phyloP scores from a whole-genome alignment of 129 eudicot genomes.

The Saussurea involucrata region DNA sequence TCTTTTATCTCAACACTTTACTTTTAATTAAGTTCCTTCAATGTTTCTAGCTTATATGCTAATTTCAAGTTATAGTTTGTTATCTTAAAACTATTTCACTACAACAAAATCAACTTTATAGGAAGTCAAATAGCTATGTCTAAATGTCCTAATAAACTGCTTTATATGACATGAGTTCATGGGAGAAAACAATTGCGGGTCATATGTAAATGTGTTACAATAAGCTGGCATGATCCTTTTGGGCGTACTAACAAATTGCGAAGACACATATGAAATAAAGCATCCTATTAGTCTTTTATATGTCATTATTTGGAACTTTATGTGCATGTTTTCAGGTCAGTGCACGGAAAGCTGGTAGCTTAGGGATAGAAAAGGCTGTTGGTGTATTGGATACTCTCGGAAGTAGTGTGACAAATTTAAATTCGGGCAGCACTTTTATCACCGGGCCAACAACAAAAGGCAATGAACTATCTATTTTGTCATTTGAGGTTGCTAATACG shows the following conservation, averaged over 20 bases:
- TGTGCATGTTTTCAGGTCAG: slow-evolving; percentile 43
- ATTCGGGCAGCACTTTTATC: slow-evolving; percentile 58
- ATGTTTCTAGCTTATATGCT: background rate
- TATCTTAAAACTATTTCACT: background rate
- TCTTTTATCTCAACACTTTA: background rate
- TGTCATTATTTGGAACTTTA: background rate
- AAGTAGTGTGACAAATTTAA: slow-evolving; percentile 71
- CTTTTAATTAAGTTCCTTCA: background rate
- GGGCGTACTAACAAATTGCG: background rate
- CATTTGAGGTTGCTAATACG: slow-evolving; percentile 98
- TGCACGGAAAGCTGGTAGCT: slow-evolving; percentile 55
- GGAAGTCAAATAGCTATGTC: background rate
- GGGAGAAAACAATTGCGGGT: background rate
- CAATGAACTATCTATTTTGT: slow-evolving; percentile 60
- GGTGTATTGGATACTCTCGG: slow-evolving; percentile 80
- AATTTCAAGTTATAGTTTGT: background rate
- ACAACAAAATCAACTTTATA: background rate
- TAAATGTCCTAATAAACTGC: background rate
- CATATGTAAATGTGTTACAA: background rate
- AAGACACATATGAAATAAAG: background rate
- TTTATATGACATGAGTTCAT: no score
- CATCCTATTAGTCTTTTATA: background rate
- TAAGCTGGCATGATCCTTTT: background rate
- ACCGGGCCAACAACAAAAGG: slow-evolving; percentile 60
- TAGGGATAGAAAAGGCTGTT: slow-evolving; percentile 72